Percentiles rank a stretch among this genome's conserved stretches.
These are phyloP conservation scores for Candida caryicola DNA, from an alignment of 805 yeast genomes.

Conservation along the genomic window DNA sequence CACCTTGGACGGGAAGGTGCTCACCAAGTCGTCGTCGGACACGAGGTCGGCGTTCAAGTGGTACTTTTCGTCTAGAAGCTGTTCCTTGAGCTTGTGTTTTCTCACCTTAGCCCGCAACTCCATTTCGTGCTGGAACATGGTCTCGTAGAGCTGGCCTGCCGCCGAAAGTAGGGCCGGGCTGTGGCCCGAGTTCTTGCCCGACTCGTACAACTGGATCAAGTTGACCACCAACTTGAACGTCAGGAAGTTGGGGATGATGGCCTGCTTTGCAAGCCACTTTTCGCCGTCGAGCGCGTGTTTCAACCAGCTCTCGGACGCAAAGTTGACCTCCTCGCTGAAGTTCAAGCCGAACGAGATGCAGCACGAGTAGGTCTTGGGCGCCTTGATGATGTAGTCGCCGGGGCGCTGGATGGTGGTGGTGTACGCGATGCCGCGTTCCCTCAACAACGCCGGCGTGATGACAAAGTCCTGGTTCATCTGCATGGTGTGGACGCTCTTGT, in stretches of 20 bases:
- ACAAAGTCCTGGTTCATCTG: constrained; percentile 43
- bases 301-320: constrained; percentile 60
- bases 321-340: constrained; percentile 53
- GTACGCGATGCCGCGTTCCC: constrained; percentile 46
- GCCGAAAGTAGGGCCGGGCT: constrained; percentile 33
- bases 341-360: constrained; percentile 54
- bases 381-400: constrained; percentile 59
- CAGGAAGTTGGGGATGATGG: constrained; percentile 52
- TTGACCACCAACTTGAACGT: constrained; percentile 46
- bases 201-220: constrained; percentile 42
- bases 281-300: constrained; percentile 47
- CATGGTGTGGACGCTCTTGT: constrained; percentile 4
- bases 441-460: constrained; percentile 49
- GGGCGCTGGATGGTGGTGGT: constrained; percentile 53
- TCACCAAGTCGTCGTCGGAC: constrained; percentile 52
- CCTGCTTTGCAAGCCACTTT: constrained; percentile 48
- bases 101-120: constrained; percentile 38
- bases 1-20: constrained; percentile 55
- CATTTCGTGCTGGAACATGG: constrained; percentile 43
- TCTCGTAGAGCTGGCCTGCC: constrained; percentile 32
- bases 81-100: constrained; percentile 27
- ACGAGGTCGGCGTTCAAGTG: constrained; percentile 34
- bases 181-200: constrained; percentile 26
- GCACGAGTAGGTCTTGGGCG: constrained; percentile 53
- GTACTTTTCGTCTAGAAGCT: constrained; percentile 29